Evolutionary conservation across 208 protist species (phyloP).

Genomic region (Lotmaria passim): DNA sequence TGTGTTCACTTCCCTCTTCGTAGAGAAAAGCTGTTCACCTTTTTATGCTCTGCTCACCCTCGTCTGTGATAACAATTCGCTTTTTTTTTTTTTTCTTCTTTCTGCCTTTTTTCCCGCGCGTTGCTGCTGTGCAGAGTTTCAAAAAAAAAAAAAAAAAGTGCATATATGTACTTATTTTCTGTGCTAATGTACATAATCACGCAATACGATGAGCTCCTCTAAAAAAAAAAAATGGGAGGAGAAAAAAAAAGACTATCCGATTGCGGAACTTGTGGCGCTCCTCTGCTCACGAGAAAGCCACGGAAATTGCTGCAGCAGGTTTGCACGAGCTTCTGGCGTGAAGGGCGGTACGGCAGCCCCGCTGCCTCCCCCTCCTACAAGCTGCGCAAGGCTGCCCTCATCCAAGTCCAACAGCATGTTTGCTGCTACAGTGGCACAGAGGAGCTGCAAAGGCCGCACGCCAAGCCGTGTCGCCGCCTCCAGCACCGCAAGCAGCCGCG

Average conservation of each 20-base stretch:
- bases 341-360: slow-evolving; percentile 26
- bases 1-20: too few species aligned
- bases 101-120: too few species aligned
- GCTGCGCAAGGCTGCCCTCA: slow-evolving; percentile 34
- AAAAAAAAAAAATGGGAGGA: neutral
- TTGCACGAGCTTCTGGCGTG: slow-evolving; percentile 45
- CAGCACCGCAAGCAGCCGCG: slow-evolving; percentile 46
- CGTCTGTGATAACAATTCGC: too few species aligned
- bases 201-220: too few species aligned
- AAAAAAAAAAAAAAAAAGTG: too few species aligned
- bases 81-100: too few species aligned
- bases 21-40: too few species aligned
- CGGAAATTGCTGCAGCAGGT: slow-evolving; percentile 36
- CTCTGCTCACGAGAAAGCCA: slow-evolving; percentile 26
- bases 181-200: too few species aligned
- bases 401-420: slow-evolving; percentile 66
- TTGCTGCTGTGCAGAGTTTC: too few species aligned
- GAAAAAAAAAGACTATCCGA: neutral
- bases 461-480: slow-evolving; percentile 57
- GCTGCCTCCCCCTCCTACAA: slow-evolving; percentile 26
- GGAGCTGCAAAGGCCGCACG: slow-evolving; percentile 42
- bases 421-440: slow-evolving; percentile 62
- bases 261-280: neutral
- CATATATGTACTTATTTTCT: too few species aligned
- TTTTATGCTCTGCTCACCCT: too few species aligned